These are phyloP conservation scores for Solanum bulbocastanum DNA, from an alignment of 257 asterid species.

Conservation along the genomic window DNA sequence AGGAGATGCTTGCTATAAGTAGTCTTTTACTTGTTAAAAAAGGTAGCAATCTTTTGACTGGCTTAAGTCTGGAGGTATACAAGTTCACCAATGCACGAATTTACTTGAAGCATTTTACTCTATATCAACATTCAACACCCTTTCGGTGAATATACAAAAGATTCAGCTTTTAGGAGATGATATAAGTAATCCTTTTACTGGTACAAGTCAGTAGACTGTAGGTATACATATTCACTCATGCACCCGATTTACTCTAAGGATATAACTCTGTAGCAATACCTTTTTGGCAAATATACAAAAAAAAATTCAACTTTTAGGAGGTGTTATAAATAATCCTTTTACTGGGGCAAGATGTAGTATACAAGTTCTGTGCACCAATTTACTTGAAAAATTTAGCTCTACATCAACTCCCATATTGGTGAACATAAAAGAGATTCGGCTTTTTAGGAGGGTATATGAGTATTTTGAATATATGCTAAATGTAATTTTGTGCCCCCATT, in stretches of 20 bases:
- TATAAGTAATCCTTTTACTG: neutral
- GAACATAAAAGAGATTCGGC: neutral
- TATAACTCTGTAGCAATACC: neutral
- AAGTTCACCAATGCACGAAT: neutral
- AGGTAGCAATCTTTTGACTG: constrained; percentile 5
- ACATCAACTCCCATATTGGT: neutral
- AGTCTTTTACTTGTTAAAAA: neutral
- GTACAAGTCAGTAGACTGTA: neutral
- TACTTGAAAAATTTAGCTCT: neutral
- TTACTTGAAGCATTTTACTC: neutral
- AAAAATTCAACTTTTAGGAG: neutral
- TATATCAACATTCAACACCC: neutral
- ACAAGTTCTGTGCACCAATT: neutral
- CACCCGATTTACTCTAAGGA: neutral
- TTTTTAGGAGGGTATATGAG: neutral
- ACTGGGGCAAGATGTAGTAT: neutral
- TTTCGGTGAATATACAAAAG: neutral
- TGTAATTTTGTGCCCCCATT: neutral
- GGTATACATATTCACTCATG: neutral
- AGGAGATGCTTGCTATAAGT: neutral
- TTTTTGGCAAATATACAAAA: neutral
- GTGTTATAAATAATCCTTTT: neutral
- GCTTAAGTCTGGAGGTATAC: constrained; percentile 81
- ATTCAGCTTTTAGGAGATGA: neutral
- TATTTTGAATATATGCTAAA: neutral